Conservation (phyloP, 164 flowering plant genomes). For the Dillenia turbinata region DNA sequence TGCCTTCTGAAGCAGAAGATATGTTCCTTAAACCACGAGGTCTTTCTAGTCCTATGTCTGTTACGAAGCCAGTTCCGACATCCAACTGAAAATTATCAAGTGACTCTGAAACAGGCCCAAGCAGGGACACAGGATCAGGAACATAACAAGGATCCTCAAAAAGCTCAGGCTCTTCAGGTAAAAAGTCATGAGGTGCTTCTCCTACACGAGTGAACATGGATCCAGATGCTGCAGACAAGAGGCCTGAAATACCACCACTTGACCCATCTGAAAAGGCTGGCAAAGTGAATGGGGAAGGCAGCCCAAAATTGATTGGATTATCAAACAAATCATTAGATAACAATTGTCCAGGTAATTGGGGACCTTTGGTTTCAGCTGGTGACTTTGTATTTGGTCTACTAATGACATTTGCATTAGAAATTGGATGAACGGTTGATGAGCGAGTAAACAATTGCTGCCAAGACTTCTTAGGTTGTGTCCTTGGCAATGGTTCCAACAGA, state of each 20-base stretch:
- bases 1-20: constrained; percentile 43
- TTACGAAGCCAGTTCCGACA: constrained; percentile 47
- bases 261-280: constrained; percentile 39
- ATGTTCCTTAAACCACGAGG: constrained; percentile 39
- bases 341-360: constrained; percentile 27
- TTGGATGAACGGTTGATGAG: constrained; percentile 39
- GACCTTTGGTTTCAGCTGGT: constrained; percentile 37
- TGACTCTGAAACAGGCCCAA: constrained; percentile 97
- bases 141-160: constrained; percentile 93
- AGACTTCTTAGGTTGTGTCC: constrained; percentile 59
- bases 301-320: constrained; percentile 55
- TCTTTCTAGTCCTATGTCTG: constrained; percentile 36
- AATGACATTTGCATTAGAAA: constrained; percentile 43
- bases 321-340: constrained; percentile 40
- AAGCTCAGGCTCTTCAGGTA: constrained; percentile 67
- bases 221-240: constrained; percentile 33
- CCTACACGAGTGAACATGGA: constrained; percentile 39
- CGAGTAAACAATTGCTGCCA: constrained; percentile 94
- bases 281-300: constrained; percentile 51
- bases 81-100: constrained; percentile 85
- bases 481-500: constrained; percentile 36
- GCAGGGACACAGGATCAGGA: constrained; percentile 81
- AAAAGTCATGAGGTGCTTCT: constrained; percentile 32
- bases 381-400: constrained; percentile 44
- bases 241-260: constrained; percentile 32